Conservation (phyloP, 768 basidiomycete genomes). For the Lanmaoa rubissima region DNA sequence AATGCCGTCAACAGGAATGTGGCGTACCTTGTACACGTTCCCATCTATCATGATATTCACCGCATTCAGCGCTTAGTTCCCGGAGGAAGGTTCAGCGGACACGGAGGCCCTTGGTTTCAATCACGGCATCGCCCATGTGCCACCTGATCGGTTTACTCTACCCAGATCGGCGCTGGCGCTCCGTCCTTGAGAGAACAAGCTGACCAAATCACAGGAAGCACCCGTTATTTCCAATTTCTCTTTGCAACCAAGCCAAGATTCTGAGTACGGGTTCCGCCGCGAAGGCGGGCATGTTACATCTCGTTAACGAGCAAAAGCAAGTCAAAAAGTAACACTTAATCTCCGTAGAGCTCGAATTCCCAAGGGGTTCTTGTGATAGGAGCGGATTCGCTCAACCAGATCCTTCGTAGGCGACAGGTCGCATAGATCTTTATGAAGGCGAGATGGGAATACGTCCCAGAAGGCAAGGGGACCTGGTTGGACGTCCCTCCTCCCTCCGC, state of each 20-base stretch:
- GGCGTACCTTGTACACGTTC: slow-evolving; percentile 15
- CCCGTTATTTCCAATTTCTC: slow-evolving; percentile 19
- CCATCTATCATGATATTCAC: slow-evolving; percentile 1
- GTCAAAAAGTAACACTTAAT: slow-evolving; percentile 25
- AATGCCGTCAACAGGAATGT: slow-evolving; percentile 9
- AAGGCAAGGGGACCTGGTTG: slow-evolving; percentile 38
- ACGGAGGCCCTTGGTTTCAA: background rate
- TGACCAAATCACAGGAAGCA: slow-evolving; percentile 18
- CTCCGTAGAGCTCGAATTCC: slow-evolving; percentile 72
- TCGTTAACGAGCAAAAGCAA: slow-evolving; percentile 12
- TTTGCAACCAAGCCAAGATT: slow-evolving; percentile 15
- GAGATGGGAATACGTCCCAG: slow-evolving; percentile 60
- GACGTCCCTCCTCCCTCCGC: slow-evolving; percentile 21
- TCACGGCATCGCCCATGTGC: slow-evolving; percentile 21
- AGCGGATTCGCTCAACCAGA: slow-evolving; percentile 68
- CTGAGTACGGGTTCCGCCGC: slow-evolving; percentile 18
- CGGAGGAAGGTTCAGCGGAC: slow-evolving; percentile 14
- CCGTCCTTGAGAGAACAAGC: slow-evolving; percentile 10
- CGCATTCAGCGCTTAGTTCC: background rate
- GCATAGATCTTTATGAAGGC: slow-evolving; percentile 77
- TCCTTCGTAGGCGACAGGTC: slow-evolving; percentile 69
- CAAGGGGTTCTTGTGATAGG: slow-evolving; percentile 57
- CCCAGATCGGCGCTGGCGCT: slow-evolving; percentile 23
- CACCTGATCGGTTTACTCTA: slow-evolving; percentile 15
- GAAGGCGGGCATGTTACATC: slow-evolving; percentile 20